Base-by-base conservation (phyloP, 179 eudicot species). In the Beta macrorhiza region DNA sequence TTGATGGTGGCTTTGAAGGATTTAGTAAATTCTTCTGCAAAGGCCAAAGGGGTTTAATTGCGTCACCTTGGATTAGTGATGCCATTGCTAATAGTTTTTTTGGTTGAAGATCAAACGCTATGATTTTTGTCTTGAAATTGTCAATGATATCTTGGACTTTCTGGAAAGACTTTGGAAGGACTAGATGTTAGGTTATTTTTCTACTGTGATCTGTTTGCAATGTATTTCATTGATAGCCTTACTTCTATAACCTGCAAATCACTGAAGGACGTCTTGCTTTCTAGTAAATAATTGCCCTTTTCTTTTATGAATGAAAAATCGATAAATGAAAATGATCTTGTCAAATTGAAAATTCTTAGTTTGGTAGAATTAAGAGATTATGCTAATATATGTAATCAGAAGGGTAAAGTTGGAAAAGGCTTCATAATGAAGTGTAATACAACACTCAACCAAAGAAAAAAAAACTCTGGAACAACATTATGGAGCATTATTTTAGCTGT, bases 51-150 rank as follows among this genome's bases (percentile, higher is more conserved):
- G 32, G 11, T 45, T 68, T 44, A n/a, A n/a, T 32, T 76, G 68
- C 42, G 17, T 62, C 78, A n/a, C 37, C 59, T 75, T 75, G 51
- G 32, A 75, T 75, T 42, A 16, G n/a, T 57, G 49, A 19, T 76
- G 68, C 19, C 53, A 61, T 76, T 61, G 44, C 45, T 58, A 2
- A 37, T 12, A 52, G 51, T 37, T 17, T 11, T 13, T 0, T 37
- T 56, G 37, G 56, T 44, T 61, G 65, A 61, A 61, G 75, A 72
- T 72, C 19, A 72, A 51, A n/a, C 59, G 5, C 32, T 1, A 51
- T 16, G 19, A 72, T 72, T 51, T 51, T 51, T 11, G 25, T 22
- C 5, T 20, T 63, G 45, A 65, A 13, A 67, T 37, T 67, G 42
- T 37, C 42, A 37, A 37, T 37, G 42, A 37, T 37, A 37, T 68